Evolutionary conservation across 345 rosid species (phyloP).

Genomic region (Eucalyptus sp.): DNA sequence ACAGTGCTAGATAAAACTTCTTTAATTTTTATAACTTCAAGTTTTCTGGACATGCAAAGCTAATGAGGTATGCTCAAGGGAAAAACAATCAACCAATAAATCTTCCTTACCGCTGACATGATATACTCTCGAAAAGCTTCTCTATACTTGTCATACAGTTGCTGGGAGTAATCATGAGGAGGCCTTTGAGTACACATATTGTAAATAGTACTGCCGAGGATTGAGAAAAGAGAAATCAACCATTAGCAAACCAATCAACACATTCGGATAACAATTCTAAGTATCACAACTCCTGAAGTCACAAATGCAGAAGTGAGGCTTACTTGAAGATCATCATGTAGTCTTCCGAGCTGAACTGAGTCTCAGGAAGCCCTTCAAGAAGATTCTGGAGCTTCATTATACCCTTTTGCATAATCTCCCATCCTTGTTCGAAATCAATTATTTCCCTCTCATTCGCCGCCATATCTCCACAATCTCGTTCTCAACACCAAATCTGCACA

Average conservation of each 20-base stretch:
- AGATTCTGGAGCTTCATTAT: constrained; percentile 63
- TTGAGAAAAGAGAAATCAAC: not conserved
- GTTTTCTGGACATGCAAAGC: too few species aligned
- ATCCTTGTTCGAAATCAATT: constrained; percentile 68
- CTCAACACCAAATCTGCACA: not conserved
- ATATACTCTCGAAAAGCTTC: constrained; percentile 68
- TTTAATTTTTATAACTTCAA: too few species aligned
- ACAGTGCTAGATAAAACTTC: too few species aligned
- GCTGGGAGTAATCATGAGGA: constrained; percentile 78
- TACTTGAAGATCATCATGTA: constrained; percentile 84
- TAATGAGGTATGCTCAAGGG: too few species aligned
- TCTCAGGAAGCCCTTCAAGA: constrained; percentile 54
- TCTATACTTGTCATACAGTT: constrained; percentile 72
- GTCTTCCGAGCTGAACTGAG: constrained; percentile 55
- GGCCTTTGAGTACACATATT: constrained; percentile 88
- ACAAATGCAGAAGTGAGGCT: not conserved
- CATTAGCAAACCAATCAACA: not conserved
- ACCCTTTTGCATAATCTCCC: constrained; percentile 72
- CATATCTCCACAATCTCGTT: not conserved
- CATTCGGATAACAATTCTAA: not conserved
- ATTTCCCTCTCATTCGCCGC: constrained; percentile 20
- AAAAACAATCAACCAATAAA: not conserved
- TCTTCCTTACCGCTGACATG: constrained; percentile 38
- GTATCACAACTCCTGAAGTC: not conserved
- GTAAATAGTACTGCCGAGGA: constrained; percentile 47